Evolutionary conservation across 805 yeast genomes (phyloP).

Genomic region (Metschnikowia vanudenii): DNA sequence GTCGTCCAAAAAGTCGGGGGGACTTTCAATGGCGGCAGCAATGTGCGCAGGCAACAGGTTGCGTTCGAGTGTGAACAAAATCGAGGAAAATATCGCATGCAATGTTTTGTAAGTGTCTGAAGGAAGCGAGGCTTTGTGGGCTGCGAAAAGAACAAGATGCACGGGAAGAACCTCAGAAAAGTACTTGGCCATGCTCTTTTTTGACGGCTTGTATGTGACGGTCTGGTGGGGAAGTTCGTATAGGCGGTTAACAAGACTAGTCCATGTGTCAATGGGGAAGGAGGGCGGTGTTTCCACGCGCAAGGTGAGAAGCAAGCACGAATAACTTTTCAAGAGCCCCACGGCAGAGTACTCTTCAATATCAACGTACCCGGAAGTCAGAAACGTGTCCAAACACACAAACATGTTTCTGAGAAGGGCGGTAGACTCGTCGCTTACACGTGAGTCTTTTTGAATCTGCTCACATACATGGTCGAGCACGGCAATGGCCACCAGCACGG

Average conservation of each 20-base stretch:
- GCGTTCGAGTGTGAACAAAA: constrained; percentile 9
- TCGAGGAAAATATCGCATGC: constrained; percentile 8
- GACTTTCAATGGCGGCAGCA: background rate
- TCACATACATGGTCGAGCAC: constrained; percentile 12
- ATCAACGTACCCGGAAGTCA: constrained; percentile 27
- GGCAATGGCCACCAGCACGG: constrained; percentile 18
- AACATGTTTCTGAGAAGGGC: constrained; percentile 16
- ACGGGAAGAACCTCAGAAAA: constrained; percentile 25
- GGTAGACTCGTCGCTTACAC: background rate
- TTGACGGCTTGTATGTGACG: constrained; percentile 26
- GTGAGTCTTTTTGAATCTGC: background rate
- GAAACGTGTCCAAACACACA: constrained; percentile 21
- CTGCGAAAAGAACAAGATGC: constrained; percentile 10
- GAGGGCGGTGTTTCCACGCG: background rate
- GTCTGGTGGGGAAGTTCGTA: constrained; percentile 25
- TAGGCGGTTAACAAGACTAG: constrained; percentile 23
- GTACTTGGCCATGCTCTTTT: constrained; percentile 31
- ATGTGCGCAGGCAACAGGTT: constrained; percentile 6
- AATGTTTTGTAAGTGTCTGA: constrained; percentile 1
- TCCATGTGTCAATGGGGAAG: constrained; percentile 23
- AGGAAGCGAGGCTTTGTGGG: background rate
- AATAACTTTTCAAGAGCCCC: constrained; percentile 25
- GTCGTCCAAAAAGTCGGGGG: constrained; percentile 5
- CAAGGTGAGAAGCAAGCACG: constrained; percentile 4
- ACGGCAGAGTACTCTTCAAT: constrained; percentile 33